Evolutionary conservation across 2,329 filamentous ascomycete genomes (phyloP).

Genomic region (Colletotrichum tanaceti): DNA sequence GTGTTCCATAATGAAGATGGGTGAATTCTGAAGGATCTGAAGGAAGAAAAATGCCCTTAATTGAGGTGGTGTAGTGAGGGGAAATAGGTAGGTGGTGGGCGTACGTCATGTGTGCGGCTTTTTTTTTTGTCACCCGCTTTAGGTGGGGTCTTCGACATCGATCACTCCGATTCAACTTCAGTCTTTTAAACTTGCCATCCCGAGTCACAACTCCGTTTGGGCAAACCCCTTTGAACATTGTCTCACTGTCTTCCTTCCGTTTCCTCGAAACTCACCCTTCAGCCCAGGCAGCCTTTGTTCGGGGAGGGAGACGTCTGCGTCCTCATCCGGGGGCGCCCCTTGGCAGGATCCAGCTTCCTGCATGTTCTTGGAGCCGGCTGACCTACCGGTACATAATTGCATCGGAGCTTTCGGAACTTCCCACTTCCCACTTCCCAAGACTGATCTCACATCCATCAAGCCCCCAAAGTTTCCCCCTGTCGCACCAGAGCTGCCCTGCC

Average conservation of each 20-base stretch:
- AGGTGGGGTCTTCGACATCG: no score
- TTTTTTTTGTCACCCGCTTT: no score
- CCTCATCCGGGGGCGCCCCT: background rate
- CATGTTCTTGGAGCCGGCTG: background rate
- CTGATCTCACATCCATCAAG: background rate
- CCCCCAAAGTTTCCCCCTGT: background rate
- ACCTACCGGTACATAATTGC: no score
- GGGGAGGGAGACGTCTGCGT: no score
- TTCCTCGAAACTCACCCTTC: background rate
- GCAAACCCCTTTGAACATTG: background rate
- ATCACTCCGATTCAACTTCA: background rate
- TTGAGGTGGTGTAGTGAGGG: no score
- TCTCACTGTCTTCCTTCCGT: background rate
- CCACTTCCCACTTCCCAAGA: background rate
- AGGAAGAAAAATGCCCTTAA: no score
- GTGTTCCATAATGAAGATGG: no score
- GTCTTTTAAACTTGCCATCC: background rate
- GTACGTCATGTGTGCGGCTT: no score
- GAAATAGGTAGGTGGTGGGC: no score
- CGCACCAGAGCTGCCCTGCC: background rate
- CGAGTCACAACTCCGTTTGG: background rate
- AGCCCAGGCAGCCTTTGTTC: background rate
- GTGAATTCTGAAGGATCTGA: no score
- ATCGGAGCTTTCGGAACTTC: conserved; percentile 2
- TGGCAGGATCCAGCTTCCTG: background rate